Percentiles rank a stretch among this genome's conserved stretches.
These are phyloP conservation scores for Maudiozyma pseudohumilis DNA, from an alignment of 805 yeast species.

Conservation along the genomic window DNA sequence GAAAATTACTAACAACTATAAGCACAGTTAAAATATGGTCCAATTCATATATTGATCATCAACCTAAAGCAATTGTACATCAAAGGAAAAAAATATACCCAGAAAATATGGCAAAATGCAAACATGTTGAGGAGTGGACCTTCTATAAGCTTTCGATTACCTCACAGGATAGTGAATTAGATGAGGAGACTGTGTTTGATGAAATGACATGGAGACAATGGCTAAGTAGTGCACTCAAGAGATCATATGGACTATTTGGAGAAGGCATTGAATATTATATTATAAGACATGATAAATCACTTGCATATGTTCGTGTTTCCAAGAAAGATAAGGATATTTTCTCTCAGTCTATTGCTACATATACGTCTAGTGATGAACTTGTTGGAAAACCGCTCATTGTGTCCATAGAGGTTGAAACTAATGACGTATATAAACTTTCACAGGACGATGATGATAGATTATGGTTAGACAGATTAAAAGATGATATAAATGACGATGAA, in stretches of 20 bases:
- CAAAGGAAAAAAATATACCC: too few species aligned
- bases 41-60: too few species aligned
- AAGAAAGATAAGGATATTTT: conserved; percentile 23
- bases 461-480: conserved; percentile 19
- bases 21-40: too few species aligned
- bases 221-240: conserved; percentile 27
- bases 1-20: too few species aligned
- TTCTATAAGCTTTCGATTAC: conserved; percentile 6
- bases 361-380: conserved; percentile 25
- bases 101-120: not conserved
- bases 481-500: conserved; percentile 12
- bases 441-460: conserved; percentile 20
- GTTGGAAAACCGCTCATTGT: conserved; percentile 21
- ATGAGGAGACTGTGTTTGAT: conserved; percentile 21
- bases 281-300: conserved; percentile 17
- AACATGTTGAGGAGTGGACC: not conserved
- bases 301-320: conserved; percentile 23
- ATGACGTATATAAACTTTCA: conserved; percentile 18
- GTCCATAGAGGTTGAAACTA: conserved; percentile 15
- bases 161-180: conserved; percentile 15
- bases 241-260: conserved; percentile 35
- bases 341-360: conserved; percentile 26
- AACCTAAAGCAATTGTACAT: too few species aligned
- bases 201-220: conserved; percentile 33
- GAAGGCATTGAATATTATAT: conserved; percentile 30